phyloP scores from a whole-genome alignment of 2,329 filamentous ascomycete species.

The Phaeoacremonium minimum region DNA sequence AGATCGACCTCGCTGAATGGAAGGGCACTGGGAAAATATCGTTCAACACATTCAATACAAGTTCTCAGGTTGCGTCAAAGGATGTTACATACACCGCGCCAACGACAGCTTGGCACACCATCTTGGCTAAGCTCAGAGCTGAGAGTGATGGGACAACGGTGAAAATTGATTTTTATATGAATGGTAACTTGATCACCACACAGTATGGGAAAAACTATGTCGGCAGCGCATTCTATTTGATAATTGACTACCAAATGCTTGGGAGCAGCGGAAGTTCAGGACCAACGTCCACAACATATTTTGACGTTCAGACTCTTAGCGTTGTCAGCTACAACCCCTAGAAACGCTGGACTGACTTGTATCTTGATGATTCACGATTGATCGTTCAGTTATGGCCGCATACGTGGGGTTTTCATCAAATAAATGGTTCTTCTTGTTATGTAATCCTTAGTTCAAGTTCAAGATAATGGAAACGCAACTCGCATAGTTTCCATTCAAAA shows the following conservation, averaged over 20 bases:
- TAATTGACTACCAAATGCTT: slow-evolving; percentile 14
- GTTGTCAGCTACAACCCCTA: slow-evolving; percentile 14
- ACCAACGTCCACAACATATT: slow-evolving; percentile 11
- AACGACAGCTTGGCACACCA: slow-evolving; percentile 35
- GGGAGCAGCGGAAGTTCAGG: slow-evolving; percentile 12
- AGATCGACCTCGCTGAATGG: slow-evolving; percentile 55
- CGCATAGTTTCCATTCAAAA: too few species aligned
- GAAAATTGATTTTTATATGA: slow-evolving; percentile 45
- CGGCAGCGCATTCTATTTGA: slow-evolving; percentile 34
- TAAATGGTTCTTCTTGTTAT: too few species aligned
- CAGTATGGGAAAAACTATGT: slow-evolving; percentile 43
- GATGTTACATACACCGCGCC: slow-evolving; percentile 41
- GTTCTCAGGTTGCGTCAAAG: slow-evolving; percentile 32
- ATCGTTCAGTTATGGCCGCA: too few species aligned
- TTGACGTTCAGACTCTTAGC: slow-evolving; percentile 12
- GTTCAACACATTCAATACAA: slow-evolving; percentile 48
- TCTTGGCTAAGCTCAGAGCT: slow-evolving; percentile 43
- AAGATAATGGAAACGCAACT: too few species aligned
- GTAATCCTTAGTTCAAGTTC: too few species aligned
- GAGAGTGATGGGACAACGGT: slow-evolving; percentile 40
- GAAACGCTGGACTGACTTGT: too few species aligned
- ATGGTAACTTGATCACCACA: slow-evolving; percentile 38
- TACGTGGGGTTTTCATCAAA: too few species aligned
- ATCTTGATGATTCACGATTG: too few species aligned
- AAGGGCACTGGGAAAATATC: slow-evolving; percentile 48